Conservation (phyloP, 2,329 filamentous ascomycete species). For the Penicillium psychrosexuale region DNA sequence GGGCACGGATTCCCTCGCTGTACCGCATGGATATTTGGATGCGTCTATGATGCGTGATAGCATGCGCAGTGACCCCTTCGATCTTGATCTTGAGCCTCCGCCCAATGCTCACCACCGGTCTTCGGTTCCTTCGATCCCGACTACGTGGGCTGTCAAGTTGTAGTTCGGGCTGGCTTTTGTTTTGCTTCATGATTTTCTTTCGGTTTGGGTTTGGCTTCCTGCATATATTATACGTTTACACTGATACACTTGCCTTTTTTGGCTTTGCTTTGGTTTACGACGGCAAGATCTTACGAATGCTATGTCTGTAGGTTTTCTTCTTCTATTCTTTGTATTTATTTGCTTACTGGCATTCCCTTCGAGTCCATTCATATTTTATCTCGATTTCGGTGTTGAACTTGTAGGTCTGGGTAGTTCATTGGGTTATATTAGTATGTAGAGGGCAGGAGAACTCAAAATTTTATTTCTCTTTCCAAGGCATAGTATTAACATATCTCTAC, state of each 20-base stretch:
- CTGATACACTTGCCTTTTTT: neutral
- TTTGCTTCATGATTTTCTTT: neutral
- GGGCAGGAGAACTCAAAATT: neutral
- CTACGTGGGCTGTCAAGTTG: constrained; percentile 4
- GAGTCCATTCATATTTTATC: neutral
- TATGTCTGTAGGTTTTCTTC: neutral
- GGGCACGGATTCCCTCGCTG: neutral
- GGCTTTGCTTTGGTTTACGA: neutral
- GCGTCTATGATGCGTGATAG: constrained; percentile 19
- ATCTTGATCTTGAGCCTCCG: constrained; percentile 28
- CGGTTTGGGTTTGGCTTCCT: neutral
- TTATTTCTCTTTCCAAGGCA: neutral
- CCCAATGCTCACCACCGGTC: constrained; percentile 32
- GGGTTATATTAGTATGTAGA: neutral
- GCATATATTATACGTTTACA: neutral
- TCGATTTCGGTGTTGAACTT: neutral
- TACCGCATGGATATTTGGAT: neutral
- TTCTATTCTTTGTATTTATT: neutral
- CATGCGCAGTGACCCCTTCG: constrained; percentile 36
- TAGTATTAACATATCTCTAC: neutral
- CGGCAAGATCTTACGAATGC: constrained; percentile 5
- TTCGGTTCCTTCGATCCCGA: constrained; percentile 2
- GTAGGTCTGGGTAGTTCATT: neutral
- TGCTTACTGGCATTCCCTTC: neutral
- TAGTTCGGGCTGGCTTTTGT: neutral